Conservation (phyloP, 2,329 filamentous ascomycete genomes). For the Akanthomyces dipterigenus region DNA sequence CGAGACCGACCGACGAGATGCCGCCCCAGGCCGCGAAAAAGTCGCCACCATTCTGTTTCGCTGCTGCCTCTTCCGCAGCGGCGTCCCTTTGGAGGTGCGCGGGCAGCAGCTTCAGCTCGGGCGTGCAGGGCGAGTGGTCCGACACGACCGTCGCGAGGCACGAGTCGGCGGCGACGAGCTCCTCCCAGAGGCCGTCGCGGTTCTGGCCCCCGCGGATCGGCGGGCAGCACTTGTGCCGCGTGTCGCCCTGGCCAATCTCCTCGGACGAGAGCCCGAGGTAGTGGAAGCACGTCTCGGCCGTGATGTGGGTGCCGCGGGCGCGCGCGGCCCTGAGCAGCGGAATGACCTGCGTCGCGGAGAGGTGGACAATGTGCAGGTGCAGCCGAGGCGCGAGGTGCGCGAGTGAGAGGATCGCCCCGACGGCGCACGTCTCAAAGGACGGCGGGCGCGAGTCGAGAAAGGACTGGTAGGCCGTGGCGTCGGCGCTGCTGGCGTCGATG, state of each 20-base stretch:
- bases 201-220: conserved; percentile 78
- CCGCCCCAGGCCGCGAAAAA: conserved; percentile 97
- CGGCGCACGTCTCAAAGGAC: conserved; percentile 83
- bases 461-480: conserved; percentile 73
- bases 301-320: conserved; percentile 70
- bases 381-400: conserved; percentile 74
- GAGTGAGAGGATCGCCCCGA: conserved; percentile 77
- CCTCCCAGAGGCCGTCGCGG: conserved; percentile 80
- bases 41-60: conserved; percentile 37
- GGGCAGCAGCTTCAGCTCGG: conserved; percentile 84
- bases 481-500: conserved; percentile 67
- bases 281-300: conserved; percentile 93
- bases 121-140: conserved; percentile 94
- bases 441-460: conserved; percentile 89
- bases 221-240: conserved; percentile 90
- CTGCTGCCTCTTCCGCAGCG: conserved; percentile 28
- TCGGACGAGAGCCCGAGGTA: conserved; percentile 83
- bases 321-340: conserved; percentile 72
- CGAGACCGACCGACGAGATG: conserved; percentile 88
- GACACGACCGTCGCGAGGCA: conserved; percentile 90
- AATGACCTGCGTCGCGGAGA: conserved; percentile 84
- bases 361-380: conserved; percentile 86
- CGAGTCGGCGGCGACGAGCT: conserved; percentile 63
- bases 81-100: conserved; percentile 42
- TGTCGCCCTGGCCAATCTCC: conserved; percentile 76